phyloP scores from a whole-genome alignment of 1,284 basidiomycete genomes.

The Apiotrichum brassicae region DNA sequence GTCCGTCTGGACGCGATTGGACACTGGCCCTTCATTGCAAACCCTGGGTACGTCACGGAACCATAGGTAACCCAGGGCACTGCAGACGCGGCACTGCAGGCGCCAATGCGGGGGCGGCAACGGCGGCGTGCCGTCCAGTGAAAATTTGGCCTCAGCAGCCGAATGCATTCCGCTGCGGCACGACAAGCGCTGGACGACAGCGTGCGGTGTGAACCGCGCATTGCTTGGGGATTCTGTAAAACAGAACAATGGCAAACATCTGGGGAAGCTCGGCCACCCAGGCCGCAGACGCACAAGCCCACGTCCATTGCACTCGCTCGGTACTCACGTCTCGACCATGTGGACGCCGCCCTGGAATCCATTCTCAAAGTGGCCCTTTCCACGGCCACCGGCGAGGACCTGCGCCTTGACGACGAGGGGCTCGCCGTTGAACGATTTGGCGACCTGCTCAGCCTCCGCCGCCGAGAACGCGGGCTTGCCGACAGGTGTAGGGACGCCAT shows the following conservation, averaged over 20 bases:
- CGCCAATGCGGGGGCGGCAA: neutral
- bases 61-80: no score
- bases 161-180: no score
- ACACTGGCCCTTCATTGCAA: no score
- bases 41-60: no score
- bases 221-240: no score
- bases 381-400: slow-evolving; percentile 95
- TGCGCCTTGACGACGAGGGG: slow-evolving; percentile 92
- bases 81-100: neutral
- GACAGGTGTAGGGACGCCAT: slow-evolving; percentile 94
- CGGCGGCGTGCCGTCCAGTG: neutral
- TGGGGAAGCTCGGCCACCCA: no score
- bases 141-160: no score
- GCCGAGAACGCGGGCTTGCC: slow-evolving; percentile 80
- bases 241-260: no score
- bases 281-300: no score
- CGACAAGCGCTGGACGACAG: no score
- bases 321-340: slow-evolving; percentile 73
- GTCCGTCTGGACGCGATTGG: no score
- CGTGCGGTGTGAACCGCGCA: no score
- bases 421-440: slow-evolving; percentile 80
- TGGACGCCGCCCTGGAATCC: slow-evolving; percentile 98
- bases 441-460: slow-evolving; percentile 83
- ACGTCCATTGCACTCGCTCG: neutral
- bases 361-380: slow-evolving; percentile 95